phyloP scores from a whole-genome alignment of 2,329 filamentous ascomycete species.

The Arthrobotrys entomopaga region DNA sequence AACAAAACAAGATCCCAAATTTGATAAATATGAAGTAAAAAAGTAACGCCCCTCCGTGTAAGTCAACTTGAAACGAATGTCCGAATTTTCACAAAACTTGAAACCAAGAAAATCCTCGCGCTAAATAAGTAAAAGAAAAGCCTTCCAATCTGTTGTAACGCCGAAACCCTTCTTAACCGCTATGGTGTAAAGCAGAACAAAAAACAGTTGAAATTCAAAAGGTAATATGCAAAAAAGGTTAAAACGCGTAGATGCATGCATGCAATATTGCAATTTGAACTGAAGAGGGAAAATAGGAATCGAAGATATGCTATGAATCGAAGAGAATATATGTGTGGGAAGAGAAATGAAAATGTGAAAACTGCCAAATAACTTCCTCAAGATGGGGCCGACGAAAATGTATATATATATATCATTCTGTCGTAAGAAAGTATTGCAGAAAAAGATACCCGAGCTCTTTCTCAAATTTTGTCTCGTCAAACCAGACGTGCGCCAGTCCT shows the following conservation, averaged over 20 bases:
- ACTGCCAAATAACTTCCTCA: conserved; percentile 13
- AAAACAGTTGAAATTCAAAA: not conserved
- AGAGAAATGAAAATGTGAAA: not conserved
- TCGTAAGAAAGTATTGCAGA: conserved; percentile 7
- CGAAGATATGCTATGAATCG: conserved; percentile 2
- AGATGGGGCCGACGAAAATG: no score
- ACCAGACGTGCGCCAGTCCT: conserved; percentile 35
- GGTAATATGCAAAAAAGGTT: not conserved
- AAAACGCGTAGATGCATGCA: not conserved
- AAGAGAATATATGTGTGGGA: not conserved
- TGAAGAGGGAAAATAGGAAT: not conserved
- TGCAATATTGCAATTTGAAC: not conserved
- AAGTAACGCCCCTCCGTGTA: conserved; percentile 9
- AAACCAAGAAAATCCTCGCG: not conserved
- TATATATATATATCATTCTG: not conserved
- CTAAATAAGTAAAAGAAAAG: not conserved
- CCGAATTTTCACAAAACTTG: not conserved
- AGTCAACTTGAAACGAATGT: conserved; percentile 1
- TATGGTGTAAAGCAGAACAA: not conserved
- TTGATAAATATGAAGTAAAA: not conserved
- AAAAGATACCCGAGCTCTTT: conserved; percentile 19
- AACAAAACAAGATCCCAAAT: not conserved
- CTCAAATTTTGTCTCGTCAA: conserved; percentile 42
- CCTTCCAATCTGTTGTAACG: conserved; percentile 8
- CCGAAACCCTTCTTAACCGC: conserved; percentile 7